A percentile compares a stretch with the other conserved stretches of the same genome.
These are phyloP conservation scores for Scenedesmus sp. DNA, from an alignment of 163 green algal species.

Conservation along the genomic window DNA sequence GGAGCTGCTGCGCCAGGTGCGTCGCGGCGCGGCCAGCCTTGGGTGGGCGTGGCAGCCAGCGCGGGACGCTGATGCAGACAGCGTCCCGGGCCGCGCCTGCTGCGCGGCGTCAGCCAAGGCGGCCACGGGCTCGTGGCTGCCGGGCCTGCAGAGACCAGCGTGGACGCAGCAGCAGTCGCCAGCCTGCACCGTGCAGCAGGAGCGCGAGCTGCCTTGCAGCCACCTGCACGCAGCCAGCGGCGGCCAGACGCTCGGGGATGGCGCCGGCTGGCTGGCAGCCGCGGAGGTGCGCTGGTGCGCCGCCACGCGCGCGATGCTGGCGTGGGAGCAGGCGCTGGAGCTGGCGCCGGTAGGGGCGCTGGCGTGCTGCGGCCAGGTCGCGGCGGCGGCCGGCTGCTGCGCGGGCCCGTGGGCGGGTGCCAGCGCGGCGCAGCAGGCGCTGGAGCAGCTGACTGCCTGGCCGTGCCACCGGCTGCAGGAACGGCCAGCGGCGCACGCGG, in stretches of 20 bases:
- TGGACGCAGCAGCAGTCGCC: background rate
- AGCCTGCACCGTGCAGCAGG: too few species aligned
- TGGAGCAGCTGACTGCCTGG: background rate
- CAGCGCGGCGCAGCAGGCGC: background rate
- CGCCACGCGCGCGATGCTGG: conserved; percentile 6
- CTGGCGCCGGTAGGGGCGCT: background rate
- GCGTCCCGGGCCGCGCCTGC: background rate
- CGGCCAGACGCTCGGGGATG: background rate
- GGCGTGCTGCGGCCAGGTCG: too few species aligned
- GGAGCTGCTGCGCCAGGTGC: background rate
- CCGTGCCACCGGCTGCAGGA: conserved; percentile 9
- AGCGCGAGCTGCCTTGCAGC: background rate
- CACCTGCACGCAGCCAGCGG: background rate
- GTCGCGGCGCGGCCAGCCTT: background rate
- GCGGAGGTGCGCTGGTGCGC: background rate
- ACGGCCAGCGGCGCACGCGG: background rate
- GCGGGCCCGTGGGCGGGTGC: too few species aligned
- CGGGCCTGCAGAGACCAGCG: background rate
- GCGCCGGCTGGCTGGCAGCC: background rate
- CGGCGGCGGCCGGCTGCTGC: too few species aligned
- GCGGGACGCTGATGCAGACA: background rate
- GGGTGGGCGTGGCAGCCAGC: background rate
- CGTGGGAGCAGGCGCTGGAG: background rate
- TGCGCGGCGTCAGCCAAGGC: background rate
- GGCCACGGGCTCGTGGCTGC: background rate